phyloP scores from a whole-genome alignment of 306 rosid genomes.

The Urtica urens region DNA sequence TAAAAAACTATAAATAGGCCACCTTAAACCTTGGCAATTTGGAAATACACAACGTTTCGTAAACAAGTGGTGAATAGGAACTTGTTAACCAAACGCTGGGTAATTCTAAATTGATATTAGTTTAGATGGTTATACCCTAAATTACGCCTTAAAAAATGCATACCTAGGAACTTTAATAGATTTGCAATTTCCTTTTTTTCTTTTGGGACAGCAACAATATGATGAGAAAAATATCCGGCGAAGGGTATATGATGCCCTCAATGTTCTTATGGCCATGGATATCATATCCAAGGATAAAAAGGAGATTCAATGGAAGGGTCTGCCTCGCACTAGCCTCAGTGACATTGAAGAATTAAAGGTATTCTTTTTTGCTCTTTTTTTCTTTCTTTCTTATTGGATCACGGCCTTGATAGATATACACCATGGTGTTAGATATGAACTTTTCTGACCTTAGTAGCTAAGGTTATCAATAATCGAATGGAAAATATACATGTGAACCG shows the following conservation, averaged over 20 bases:
- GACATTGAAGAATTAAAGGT: slow-evolving; percentile 93
- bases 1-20: too few relatives aligned
- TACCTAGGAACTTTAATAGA: too few relatives aligned
- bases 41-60: too few relatives aligned
- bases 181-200: slow-evolving; percentile 9
- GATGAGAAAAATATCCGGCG: slow-evolving; percentile 93
- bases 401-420: too few relatives aligned
- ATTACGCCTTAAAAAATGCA: too few relatives aligned
- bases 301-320: slow-evolving; percentile 98
- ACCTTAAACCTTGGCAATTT: too few relatives aligned
- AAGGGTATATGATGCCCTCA: slow-evolving; percentile 93
- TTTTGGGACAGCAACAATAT: slow-evolving; percentile 74
- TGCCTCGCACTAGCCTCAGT: slow-evolving; percentile 77
- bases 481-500: too few relatives aligned
- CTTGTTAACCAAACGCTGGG: too few relatives aligned
- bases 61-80: background rate
- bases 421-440: slow-evolving; percentile 21
- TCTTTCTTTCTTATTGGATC: too few relatives aligned
- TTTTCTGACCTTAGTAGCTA: slow-evolving; percentile 9
- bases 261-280: slow-evolving; percentile 99
- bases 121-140: too few relatives aligned
- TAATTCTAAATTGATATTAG: too few relatives aligned
- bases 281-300: slow-evolving; percentile 96
- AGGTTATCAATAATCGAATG: too few relatives aligned
- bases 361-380: background rate